Conservation (phyloP, 805 yeast species). For the Zygosaccharomyces lentus region DNA sequence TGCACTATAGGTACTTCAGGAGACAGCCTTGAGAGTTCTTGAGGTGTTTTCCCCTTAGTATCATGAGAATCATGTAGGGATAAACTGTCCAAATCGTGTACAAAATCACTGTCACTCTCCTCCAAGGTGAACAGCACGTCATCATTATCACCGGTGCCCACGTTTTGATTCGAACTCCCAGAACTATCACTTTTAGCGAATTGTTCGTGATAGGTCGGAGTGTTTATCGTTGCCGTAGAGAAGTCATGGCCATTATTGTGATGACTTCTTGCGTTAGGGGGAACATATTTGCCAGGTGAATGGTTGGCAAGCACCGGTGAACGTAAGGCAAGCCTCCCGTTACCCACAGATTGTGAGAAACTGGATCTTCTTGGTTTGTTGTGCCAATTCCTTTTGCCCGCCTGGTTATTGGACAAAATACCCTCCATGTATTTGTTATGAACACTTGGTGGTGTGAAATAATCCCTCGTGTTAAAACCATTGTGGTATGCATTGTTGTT, state of each 20-base stretch:
- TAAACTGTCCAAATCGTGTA: constrained; percentile 26
- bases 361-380: constrained; percentile 23
- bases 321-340: constrained; percentile 17
- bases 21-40: constrained; percentile 1
- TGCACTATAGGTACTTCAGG: constrained; percentile 5
- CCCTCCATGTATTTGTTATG: constrained; percentile 65
- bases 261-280: constrained; percentile 56
- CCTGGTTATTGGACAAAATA: constrained; percentile 42
- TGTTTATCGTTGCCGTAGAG: constrained; percentile 20
- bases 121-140: constrained; percentile 35
- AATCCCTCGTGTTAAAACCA: constrained; percentile 59
- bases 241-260: constrained; percentile 22
- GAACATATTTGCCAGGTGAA: constrained; percentile 58
- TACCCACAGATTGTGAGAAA: constrained; percentile 15
- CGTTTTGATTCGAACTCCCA: constrained; percentile 17
- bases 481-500: constrained; percentile 13
- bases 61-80: constrained; percentile 13
- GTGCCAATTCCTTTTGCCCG: constrained; percentile 12
- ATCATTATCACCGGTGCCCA: constrained; percentile 29
- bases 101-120: constrained; percentile 34
- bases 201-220: constrained; percentile 23
- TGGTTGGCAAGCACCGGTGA: constrained; percentile 18
- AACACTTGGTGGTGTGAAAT: constrained; percentile 73
- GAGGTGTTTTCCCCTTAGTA: not conserved
- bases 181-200: constrained; percentile 11